phyloP scores from a whole-genome alignment of 2,329 filamentous ascomycete species.

The Claviceps maximensis region DNA sequence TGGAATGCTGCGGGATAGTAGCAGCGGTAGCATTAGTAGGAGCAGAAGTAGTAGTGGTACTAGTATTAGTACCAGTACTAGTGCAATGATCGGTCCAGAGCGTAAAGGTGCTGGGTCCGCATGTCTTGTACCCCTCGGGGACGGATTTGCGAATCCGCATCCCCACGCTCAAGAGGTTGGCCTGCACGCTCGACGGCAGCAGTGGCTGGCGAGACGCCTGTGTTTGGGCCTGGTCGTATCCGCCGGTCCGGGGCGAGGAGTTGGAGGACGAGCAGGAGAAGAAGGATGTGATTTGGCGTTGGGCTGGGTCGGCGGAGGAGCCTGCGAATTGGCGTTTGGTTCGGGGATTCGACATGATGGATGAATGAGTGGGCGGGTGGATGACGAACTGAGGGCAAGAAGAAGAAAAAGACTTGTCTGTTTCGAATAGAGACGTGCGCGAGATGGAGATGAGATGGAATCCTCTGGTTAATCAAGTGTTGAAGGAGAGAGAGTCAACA shows the following conservation, averaged over 20 bases:
- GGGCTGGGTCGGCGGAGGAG: slow-evolving; percentile 41
- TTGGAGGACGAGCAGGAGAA: slow-evolving; percentile 24
- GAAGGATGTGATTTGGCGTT: slow-evolving; percentile 52
- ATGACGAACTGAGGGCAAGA: neutral
- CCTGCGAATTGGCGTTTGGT: slow-evolving; percentile 50
- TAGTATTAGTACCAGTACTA: neutral
- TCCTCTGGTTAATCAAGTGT: neutral
- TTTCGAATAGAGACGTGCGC: neutral
- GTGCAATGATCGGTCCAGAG: slow-evolving; percentile 31
- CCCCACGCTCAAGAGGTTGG: slow-evolving; percentile 78
- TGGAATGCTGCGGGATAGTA: neutral
- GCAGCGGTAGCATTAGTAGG: neutral
- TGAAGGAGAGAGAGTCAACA: neutral
- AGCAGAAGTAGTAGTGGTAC: neutral
- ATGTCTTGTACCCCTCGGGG: slow-evolving; percentile 84
- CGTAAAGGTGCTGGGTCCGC: slow-evolving; percentile 33
- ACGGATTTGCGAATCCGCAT: slow-evolving; percentile 92
- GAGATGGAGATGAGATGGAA: neutral
- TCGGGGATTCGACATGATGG: slow-evolving; percentile 38
- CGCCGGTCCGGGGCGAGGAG: slow-evolving; percentile 6
- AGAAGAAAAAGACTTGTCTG: no score
- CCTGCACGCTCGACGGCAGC: slow-evolving; percentile 55
- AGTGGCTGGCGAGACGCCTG: slow-evolving; percentile 24
- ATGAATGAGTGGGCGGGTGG: neutral
- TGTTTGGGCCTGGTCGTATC: slow-evolving; percentile 12